phyloP scores from a whole-genome alignment of 1,284 basidiomycete species.

The Grifola frondosa region DNA sequence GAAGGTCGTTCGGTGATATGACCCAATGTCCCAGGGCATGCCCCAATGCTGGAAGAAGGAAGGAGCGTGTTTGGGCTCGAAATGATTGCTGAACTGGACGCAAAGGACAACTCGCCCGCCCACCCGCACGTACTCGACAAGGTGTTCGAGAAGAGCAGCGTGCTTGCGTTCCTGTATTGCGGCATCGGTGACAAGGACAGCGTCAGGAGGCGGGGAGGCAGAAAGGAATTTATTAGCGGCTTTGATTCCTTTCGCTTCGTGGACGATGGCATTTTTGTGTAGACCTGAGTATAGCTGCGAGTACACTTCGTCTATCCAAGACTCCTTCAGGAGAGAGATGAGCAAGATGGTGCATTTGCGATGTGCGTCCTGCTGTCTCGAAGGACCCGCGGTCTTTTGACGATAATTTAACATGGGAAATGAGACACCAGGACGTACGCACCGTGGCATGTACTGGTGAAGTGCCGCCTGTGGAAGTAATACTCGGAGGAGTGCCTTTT shows the following conservation, averaged over 20 bases:
- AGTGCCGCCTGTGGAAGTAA: neutral
- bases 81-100: slow-evolving; percentile 13
- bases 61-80: neutral
- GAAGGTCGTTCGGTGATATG: slow-evolving; percentile 18
- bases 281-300: slow-evolving; percentile 12
- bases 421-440: too few relatives aligned
- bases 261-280: slow-evolving; percentile 8
- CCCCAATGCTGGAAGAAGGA: slow-evolving; percentile 17
- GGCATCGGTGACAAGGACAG: slow-evolving; percentile 16
- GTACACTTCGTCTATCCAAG: slow-evolving; percentile 7
- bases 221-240: slow-evolving; percentile 10
- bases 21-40: slow-evolving; percentile 14
- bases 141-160: slow-evolving; percentile 1
- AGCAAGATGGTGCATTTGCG: slow-evolving; percentile 12
- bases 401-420: too few relatives aligned
- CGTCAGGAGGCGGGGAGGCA: slow-evolving; percentile 5
- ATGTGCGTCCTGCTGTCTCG: too few relatives aligned
- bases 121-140: slow-evolving; percentile 11
- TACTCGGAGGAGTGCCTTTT: neutral
- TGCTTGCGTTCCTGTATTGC: slow-evolving; percentile 2
- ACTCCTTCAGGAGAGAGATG: slow-evolving; percentile 12
- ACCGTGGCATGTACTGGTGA: neutral
- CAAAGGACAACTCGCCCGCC: slow-evolving; percentile 19
- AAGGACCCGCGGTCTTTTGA: too few relatives aligned
- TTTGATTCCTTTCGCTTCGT: neutral